phyloP scores from a whole-genome alignment of 495 filamentous ascomycete genomes.

The Talaromyces proteolyticus region DNA sequence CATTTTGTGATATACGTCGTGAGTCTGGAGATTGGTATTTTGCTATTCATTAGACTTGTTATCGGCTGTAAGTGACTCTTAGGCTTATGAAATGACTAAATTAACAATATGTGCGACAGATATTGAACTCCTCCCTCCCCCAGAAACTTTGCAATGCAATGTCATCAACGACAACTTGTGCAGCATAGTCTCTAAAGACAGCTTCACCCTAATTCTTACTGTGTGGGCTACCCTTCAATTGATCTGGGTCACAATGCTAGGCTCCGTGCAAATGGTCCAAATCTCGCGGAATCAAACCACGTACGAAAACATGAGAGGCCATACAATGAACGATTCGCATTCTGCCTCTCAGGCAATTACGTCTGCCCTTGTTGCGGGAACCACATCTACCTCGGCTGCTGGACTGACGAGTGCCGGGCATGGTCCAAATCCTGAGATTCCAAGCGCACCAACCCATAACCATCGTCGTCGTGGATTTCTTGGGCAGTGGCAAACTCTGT shows the following conservation, averaged over 20 bases:
- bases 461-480: conserved; percentile 50
- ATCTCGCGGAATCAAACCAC: conserved; percentile 89
- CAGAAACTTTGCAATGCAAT: conserved; percentile 55
- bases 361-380: conserved; percentile 71
- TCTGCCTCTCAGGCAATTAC: conserved; percentile 61
- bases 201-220: conserved; percentile 72
- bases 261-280: conserved; percentile 86
- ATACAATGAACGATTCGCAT: conserved; percentile 45
- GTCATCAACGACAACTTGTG: conserved; percentile 71
- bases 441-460: conserved; percentile 34
- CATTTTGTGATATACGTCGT: conserved; percentile 91
- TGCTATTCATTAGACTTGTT: conserved; percentile 50
- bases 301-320: conserved; percentile 85
- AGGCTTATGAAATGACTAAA: not conserved
- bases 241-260: conserved; percentile 92
- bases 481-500: conserved; percentile 71
- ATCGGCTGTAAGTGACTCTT: conserved; percentile 43
- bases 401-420: conserved; percentile 55
- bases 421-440: conserved; percentile 32
- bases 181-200: conserved; percentile 65
- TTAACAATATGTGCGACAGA: conserved; percentile 32
- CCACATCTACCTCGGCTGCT: conserved; percentile 59
- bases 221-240: conserved; percentile 79
- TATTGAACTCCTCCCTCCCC: conserved; percentile 46
- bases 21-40: conserved; percentile 67